phyloP scores from a whole-genome alignment of 805 yeast genomes.

The Candida incommunis region DNA sequence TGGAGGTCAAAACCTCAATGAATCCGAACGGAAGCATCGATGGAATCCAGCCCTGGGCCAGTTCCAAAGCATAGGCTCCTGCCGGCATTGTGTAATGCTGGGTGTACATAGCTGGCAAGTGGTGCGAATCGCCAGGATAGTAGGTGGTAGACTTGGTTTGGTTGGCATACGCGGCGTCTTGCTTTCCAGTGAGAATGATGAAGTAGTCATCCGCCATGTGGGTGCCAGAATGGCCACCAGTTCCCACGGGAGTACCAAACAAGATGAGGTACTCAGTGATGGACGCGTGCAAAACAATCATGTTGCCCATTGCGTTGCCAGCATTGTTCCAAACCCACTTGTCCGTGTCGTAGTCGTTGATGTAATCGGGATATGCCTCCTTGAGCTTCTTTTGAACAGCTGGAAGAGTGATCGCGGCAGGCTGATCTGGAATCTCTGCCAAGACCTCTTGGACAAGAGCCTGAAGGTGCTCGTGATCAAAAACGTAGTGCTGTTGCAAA shows the following conservation, averaged over 20 bases:
- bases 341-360: constrained; percentile 57
- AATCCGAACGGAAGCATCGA: constrained; percentile 96
- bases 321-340: constrained; percentile 97
- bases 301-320: constrained; percentile 93
- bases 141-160: constrained; percentile 57
- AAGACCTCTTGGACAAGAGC: constrained; percentile 41
- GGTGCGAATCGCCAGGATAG: constrained; percentile 78
- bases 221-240: constrained; percentile 92
- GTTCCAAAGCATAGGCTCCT: constrained; percentile 77
- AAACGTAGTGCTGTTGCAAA: constrained; percentile 59
- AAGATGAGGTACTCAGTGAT: constrained; percentile 83
- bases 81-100: constrained; percentile 81
- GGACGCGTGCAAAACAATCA: constrained; percentile 92
- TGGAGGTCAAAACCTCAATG: constrained; percentile 62
- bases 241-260: constrained; percentile 87
- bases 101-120: constrained; percentile 52
- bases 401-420: constrained; percentile 12
- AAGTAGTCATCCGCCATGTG: constrained; percentile 98
- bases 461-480: constrained; percentile 52
- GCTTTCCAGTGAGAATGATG: constrained; percentile 72
- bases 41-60: constrained; percentile 98
- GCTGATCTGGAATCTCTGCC: constrained; percentile 18
- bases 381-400: constrained; percentile 35
- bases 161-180: constrained; percentile 56
- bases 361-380: constrained; percentile 53